Conservation (phyloP, 169 alveolate species). For the Plasmodium vivax region DNA sequence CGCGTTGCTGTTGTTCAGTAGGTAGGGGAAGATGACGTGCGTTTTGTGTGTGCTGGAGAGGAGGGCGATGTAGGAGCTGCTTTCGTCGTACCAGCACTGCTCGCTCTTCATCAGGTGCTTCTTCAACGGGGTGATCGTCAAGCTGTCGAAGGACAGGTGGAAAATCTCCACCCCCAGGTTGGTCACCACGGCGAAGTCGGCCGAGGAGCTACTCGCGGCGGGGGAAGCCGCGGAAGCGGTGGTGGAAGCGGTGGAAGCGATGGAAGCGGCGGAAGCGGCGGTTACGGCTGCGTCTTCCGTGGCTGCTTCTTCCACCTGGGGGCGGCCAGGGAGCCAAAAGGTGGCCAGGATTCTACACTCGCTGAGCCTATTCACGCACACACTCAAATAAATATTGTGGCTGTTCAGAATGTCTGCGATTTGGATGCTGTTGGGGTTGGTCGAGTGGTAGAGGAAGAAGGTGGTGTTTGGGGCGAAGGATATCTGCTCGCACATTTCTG, state of each 20-base stretch:
- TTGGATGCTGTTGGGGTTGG: slow-evolving; percentile 41
- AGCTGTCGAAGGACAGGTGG: slow-evolving; percentile 37
- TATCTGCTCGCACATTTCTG: slow-evolving; percentile 47
- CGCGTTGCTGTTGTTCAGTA: slow-evolving; percentile 44
- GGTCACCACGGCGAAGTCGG: slow-evolving; percentile 57
- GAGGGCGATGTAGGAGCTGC: slow-evolving; percentile 57
- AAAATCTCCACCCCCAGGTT: slow-evolving; percentile 36
- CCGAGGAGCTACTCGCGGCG: background rate
- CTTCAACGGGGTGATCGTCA: slow-evolving; percentile 36
- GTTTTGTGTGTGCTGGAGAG: slow-evolving; percentile 27
- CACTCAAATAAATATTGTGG: slow-evolving; percentile 57
- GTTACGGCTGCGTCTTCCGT: background rate
- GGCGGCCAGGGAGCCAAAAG: slow-evolving; percentile 18
- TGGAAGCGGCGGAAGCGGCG: background rate
- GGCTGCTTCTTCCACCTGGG: background rate
- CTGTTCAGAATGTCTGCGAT: slow-evolving; percentile 51
- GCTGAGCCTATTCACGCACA: slow-evolving; percentile 40
- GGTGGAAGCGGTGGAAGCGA: background rate
- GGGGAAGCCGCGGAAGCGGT: background rate
- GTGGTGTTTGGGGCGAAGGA: slow-evolving; percentile 21
- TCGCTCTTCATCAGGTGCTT: slow-evolving; percentile 35
- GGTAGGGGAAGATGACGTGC: slow-evolving; percentile 42
- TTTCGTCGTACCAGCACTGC: slow-evolving; percentile 55
- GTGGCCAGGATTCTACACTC: slow-evolving; percentile 40
- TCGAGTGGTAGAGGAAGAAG: slow-evolving; percentile 39